These are phyloP conservation scores for Ilyonectria destructans DNA, from an alignment of 2,329 filamentous ascomycete species.

Conservation along the genomic window DNA sequence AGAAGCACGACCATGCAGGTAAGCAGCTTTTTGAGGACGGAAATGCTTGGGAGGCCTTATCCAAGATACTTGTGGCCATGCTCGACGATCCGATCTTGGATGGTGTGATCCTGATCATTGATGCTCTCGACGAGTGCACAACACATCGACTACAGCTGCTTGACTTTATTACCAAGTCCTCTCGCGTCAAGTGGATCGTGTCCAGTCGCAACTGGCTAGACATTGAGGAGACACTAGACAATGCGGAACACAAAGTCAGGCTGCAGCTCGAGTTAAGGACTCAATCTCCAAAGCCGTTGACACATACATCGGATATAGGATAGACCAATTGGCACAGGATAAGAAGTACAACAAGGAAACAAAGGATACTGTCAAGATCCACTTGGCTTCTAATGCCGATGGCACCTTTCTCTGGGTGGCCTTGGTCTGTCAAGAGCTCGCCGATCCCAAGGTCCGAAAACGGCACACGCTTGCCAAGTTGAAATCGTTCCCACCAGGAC, in stretches of 20 bases:
- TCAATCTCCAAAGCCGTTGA: neutral
- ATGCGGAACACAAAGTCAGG: neutral
- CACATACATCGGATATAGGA: neutral
- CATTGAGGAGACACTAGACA: neutral
- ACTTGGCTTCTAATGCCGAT: constrained; percentile 53
- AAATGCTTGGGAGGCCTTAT: neutral
- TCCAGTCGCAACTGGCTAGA: neutral
- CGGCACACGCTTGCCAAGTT: constrained; percentile 39
- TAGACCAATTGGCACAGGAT: neutral
- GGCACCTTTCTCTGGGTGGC: constrained; percentile 53
- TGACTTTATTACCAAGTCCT: neutral
- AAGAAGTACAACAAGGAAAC: constrained; percentile 15
- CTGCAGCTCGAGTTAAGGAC: neutral
- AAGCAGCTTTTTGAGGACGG: neutral
- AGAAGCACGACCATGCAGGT: neutral
- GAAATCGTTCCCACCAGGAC: constrained; percentile 51
- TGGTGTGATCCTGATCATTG: neutral
- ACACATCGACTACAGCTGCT: neutral
- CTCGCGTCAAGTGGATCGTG: neutral
- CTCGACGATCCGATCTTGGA: neutral
- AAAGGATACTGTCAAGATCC: constrained; percentile 19
- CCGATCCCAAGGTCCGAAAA: neutral
- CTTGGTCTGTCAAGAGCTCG: constrained; percentile 37
- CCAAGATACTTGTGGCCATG: neutral
- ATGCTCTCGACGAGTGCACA: neutral